phyloP scores from a whole-genome alignment of 2,329 filamentous ascomycete genomes.

The Tolypocladium cylindrosporum region DNA sequence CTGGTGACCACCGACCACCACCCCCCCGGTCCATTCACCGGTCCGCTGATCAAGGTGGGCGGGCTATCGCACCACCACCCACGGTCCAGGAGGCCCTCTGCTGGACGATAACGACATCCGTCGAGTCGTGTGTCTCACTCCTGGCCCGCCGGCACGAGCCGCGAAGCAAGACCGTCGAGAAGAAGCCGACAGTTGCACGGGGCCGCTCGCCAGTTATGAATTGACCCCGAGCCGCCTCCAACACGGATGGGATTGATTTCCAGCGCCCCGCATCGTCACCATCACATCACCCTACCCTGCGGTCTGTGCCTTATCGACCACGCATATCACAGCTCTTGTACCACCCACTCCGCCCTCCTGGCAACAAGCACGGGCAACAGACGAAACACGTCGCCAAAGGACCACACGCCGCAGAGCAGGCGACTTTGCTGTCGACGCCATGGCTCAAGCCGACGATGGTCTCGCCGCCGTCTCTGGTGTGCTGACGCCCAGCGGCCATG shows the following conservation, averaged over 20 bases:
- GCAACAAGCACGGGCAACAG: not conserved
- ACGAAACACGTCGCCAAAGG: not conserved
- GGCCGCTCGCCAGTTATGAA: not conserved
- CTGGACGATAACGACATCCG: not conserved
- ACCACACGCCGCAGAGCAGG: not conserved
- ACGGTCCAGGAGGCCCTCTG: not conserved
- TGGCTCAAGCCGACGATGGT: constrained; percentile 1
- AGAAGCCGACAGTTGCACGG: not conserved
- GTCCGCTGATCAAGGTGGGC: constrained; percentile 7
- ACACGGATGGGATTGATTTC: not conserved
- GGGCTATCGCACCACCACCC: constrained; percentile 4
- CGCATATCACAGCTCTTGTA: not conserved
- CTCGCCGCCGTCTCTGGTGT: constrained; percentile 11
- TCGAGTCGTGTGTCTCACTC: not conserved
- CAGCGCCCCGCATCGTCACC: constrained; percentile 1
- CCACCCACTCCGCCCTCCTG: not conserved
- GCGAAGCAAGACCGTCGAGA: not conserved
- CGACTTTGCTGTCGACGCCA: not conserved
- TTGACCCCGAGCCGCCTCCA: not conserved
- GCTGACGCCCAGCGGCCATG: constrained; percentile 14
- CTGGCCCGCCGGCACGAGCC: not conserved
- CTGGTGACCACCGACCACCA: constrained; percentile 6
- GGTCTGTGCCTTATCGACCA: not conserved
- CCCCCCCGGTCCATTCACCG: constrained; percentile 2
- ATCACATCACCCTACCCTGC: not conserved